Percentiles rank a stretch among this genome's conserved stretches.
Conservation (phyloP, 495 filamentous ascomycete species). For the Daldinia vernicosa region DNA sequence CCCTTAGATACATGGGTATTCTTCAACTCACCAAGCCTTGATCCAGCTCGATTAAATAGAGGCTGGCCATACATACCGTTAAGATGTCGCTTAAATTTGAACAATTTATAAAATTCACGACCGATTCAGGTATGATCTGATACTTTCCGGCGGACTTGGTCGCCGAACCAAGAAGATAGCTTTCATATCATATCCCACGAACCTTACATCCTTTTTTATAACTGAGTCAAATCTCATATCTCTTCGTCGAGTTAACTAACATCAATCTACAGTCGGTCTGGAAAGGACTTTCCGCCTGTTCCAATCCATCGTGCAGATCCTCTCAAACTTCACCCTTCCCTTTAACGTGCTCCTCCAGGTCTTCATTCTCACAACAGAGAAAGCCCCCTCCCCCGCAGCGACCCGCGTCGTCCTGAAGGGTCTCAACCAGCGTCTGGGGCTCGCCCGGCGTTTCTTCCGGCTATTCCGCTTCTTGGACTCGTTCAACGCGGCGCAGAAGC, state of each 20-base stretch:
- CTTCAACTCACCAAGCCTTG: not conserved
- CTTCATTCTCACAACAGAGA: conserved; percentile 16
- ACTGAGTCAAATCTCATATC: not conserved
- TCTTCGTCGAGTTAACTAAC: conserved; percentile 16
- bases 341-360: conserved; percentile 39
- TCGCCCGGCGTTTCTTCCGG: conserved; percentile 67
- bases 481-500: conserved; percentile 59
- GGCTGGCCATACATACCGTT: not conserved
- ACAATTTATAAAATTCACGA: conserved; percentile 53
- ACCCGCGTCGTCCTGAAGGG: conserved; percentile 31
- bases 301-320: conserved; percentile 63
- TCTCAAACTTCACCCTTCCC: conserved; percentile 50
- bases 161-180: not conserved
- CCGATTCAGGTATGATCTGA: conserved; percentile 52
- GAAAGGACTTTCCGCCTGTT: conserved; percentile 70
- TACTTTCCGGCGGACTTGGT: not conserved
- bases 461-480: conserved; percentile 69
- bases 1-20: no score
- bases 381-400: conserved; percentile 10
- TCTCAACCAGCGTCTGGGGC: conserved; percentile 45
- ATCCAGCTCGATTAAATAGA: not conserved
- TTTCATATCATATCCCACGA: not conserved
- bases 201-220: not conserved
- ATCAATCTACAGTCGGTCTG: conserved; percentile 57
- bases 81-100: conserved; percentile 48